Evolutionary conservation across 2,329 filamentous ascomycete species (phyloP).

Genomic region (Talaromyces islandicus): DNA sequence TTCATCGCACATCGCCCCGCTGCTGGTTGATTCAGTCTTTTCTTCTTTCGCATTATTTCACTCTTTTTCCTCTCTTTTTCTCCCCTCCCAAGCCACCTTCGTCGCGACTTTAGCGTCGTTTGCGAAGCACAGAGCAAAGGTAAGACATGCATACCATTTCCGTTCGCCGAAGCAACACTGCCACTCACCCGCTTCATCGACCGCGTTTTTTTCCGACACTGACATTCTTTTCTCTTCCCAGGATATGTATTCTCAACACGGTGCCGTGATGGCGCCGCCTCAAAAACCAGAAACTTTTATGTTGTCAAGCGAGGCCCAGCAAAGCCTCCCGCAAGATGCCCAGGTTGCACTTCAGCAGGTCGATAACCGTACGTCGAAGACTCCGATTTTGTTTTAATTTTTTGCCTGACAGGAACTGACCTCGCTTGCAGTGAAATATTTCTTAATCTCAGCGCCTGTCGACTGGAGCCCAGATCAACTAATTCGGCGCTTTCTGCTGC

Average conservation of each 20-base stretch:
- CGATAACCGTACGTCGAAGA: conserved; percentile 72
- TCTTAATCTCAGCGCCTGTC: conserved; percentile 95
- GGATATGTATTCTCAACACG: conserved; percentile 72
- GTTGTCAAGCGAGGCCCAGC: conserved; percentile 93
- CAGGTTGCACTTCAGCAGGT: conserved; percentile 97
- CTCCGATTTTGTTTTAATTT: too few relatives aligned
- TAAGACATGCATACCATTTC: neutral
- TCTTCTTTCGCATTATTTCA: neutral
- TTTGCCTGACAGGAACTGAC: conserved; percentile 11
- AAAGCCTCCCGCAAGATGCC: conserved; percentile 90
- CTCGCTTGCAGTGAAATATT: conserved; percentile 77
- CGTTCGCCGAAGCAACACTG: neutral
- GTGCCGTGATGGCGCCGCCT: conserved; percentile 77
- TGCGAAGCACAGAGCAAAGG: neutral
- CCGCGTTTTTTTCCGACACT: neutral
- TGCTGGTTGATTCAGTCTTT: neutral
- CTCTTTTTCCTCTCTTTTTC: neutral
- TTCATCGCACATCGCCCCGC: neutral
- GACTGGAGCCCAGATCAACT: conserved; percentile 97
- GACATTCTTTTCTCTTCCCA: conserved; percentile 8
- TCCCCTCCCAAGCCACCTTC: neutral
- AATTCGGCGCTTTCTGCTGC: conserved; percentile 88
- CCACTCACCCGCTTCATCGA: neutral
- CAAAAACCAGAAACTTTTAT: conserved; percentile 99
- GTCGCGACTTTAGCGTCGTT: conserved; percentile 3